Conservation (phyloP, 805 yeast genomes). For the Spathaspora passalidarum region DNA sequence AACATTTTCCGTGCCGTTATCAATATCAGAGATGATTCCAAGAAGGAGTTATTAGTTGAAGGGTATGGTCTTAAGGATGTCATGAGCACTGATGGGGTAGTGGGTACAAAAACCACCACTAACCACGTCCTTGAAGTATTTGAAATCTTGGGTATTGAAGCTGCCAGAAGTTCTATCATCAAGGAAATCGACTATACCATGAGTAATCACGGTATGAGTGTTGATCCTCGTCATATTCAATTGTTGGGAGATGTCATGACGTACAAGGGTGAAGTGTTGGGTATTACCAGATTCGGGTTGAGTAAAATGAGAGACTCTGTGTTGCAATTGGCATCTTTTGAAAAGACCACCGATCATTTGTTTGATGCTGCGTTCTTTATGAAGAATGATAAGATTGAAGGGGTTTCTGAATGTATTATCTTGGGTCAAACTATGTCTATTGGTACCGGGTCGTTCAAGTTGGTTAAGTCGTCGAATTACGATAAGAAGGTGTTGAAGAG, state of each 20-base stretch:
- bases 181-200: constrained; percentile 95
- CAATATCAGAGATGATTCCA: constrained; percentile 81
- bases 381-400: constrained; percentile 94
- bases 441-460: constrained; percentile 95
- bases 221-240: constrained; percentile 99
- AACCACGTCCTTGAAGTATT: constrained; percentile 91
- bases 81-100: constrained; percentile 96
- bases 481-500: constrained; percentile 39
- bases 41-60: constrained; percentile 90
- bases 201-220: constrained; percentile 99
- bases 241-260: constrained; percentile 98
- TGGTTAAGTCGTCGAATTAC: constrained; percentile 58
- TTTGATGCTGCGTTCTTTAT: constrained; percentile 97
- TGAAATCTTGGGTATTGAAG: constrained; percentile 93
- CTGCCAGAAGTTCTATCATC: constrained; percentile 91
- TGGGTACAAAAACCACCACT: constrained; percentile 82
- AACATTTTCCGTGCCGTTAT: constrained; percentile 95
- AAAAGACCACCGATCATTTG: constrained; percentile 96
- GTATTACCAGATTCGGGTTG: constrained; percentile 96
- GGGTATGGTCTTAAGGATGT: constrained; percentile 96
- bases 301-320: constrained; percentile 99
- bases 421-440: constrained; percentile 96
- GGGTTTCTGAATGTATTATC: constrained; percentile 96
- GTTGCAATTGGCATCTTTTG: constrained; percentile 93
- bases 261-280: constrained; percentile 95